phyloP scores from a whole-genome alignment of 148 eudicot genomes.

The Selenicereus undatus region DNA sequence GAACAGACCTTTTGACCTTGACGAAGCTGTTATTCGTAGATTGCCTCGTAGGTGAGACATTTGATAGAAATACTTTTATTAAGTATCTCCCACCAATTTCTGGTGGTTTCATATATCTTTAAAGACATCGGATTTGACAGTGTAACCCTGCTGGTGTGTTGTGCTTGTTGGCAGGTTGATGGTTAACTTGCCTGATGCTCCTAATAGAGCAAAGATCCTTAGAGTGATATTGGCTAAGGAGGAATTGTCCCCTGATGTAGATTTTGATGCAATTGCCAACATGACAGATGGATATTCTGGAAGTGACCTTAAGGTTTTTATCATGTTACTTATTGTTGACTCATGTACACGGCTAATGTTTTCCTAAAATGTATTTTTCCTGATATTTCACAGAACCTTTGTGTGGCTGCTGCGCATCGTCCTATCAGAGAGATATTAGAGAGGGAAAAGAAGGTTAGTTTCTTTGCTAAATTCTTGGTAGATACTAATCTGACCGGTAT shows the following conservation, averaged over 20 bases:
- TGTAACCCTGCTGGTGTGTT: background rate
- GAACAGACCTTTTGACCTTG: constrained; percentile 96
- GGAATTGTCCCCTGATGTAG: constrained; percentile 73
- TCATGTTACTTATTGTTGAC: constrained; percentile 4
- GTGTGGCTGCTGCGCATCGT: constrained; percentile 94
- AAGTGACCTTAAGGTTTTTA: constrained; percentile 88
- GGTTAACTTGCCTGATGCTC: constrained; percentile 96
- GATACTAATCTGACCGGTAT: background rate
- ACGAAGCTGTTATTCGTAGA: constrained; percentile 94
- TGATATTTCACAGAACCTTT: constrained; percentile 63
- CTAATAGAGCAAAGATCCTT: constrained; percentile 87
- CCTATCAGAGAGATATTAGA: constrained; percentile 94
- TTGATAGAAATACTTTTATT: background rate
- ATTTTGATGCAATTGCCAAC: constrained; percentile 78
- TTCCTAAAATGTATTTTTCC: background rate
- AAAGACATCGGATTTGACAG: background rate
- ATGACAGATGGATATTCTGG: constrained; percentile 98
- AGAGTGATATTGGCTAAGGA: constrained; percentile 87
- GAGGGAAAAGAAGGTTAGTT: constrained; percentile 76
- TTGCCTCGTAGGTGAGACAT: constrained; percentile 75
- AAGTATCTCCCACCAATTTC: background rate
- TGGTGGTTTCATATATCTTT: background rate
- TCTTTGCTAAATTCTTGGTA: background rate
- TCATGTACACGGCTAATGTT: background rate
- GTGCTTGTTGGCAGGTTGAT: constrained; percentile 53